Base-by-base conservation (phyloP, 208 protist species). In the Crithidia acanthocephali region DNA sequence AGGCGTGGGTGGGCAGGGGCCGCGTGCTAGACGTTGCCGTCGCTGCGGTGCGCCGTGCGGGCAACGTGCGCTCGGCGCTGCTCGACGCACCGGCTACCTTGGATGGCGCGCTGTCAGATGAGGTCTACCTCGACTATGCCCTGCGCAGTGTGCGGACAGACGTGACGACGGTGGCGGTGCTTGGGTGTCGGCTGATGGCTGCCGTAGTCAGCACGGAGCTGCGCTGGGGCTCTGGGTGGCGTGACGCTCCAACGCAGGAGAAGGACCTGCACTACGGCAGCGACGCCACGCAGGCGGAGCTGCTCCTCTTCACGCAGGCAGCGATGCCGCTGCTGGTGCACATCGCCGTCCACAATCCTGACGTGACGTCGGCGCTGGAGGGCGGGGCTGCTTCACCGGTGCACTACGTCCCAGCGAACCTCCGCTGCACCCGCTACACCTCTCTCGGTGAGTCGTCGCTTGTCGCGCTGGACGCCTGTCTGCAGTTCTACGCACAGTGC, bases 381-480 rank as follows among this genome's bases (percentile, higher is more conserved):
- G 72, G 76, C 52, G 65, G 74, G 13, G 77, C 84, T 0, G 73
- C 76, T 10, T 95, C 90, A 32, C 72, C 83, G 28, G 63, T 93
- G 30, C 80, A 93, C 64, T 61, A 90, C 72, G 69, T 76, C 32
- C 83, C 86, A 0, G 59, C 45, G 15, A 83, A 81, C 68, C 68
- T 80, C 25, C 84, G 81, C 50, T 69, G 81, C 44, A 76, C 81
- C 23, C 86, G 91, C 50, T 88, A 88, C 75, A 94, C 85, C 2
- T 85, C 84, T 0, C 68, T 95, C n/a, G 91, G 91, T 30, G 91
- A 95, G 74, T 83, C 80, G 55, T 74, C 86, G 20, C 45, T 92
- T 20, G 74, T 84, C 4, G 83, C 88, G 16, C 63, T 93, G 51
- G 91, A 95, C 66, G 76, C 80, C 5, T 89, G 82, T 59, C 72